phyloP scores from a whole-genome alignment of 2,329 filamentous ascomycete genomes.

The Nannizziopsis arthrosporioides region DNA sequence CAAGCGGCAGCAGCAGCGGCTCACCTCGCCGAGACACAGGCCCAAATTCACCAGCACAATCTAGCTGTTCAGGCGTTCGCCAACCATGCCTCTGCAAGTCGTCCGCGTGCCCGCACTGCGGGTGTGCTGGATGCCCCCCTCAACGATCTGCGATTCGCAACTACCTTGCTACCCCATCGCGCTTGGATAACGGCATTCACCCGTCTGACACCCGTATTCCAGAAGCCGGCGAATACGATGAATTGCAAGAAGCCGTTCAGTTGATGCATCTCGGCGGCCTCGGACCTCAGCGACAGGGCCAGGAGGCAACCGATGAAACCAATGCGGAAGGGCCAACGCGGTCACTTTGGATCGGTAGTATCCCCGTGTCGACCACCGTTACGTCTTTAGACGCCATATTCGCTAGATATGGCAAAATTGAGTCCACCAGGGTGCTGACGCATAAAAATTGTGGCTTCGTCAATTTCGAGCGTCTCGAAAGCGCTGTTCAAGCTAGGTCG shows the following conservation, averaged over 20 bases:
- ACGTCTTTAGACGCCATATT: constrained; percentile 94
- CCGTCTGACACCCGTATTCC: constrained; percentile 62
- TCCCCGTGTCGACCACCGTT: constrained; percentile 90
- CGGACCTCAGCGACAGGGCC: constrained; percentile 50
- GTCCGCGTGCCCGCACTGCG: constrained; percentile 81
- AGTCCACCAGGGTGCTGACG: constrained; percentile 84
- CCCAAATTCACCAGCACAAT: constrained; percentile 76
- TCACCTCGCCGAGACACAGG: constrained; percentile 50
- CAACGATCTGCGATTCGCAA: constrained; percentile 54
- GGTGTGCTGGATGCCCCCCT: constrained; percentile 74
- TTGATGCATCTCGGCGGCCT: constrained; percentile 56
- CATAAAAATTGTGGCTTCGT: constrained; percentile 99
- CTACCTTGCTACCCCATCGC: constrained; percentile 65
- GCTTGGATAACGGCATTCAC: constrained; percentile 63
- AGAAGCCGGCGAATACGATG: constrained; percentile 67
- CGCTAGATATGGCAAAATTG: constrained; percentile 78
- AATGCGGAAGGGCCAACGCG: constrained; percentile 81
- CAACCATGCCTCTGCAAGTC: constrained; percentile 65
- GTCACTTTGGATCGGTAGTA: constrained; percentile 92
- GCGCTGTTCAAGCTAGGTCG: constrained; percentile 76
- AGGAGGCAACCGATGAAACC: constrained; percentile 63
- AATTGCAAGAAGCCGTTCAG: constrained; percentile 70
- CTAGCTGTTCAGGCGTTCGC: constrained; percentile 86
- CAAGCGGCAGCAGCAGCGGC: constrained; percentile 45
- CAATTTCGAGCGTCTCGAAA: constrained; percentile 87